These are phyloP conservation scores for Fusarium decemcellulare DNA, from an alignment of 2,329 filamentous ascomycete species.

Conservation along the genomic window DNA sequence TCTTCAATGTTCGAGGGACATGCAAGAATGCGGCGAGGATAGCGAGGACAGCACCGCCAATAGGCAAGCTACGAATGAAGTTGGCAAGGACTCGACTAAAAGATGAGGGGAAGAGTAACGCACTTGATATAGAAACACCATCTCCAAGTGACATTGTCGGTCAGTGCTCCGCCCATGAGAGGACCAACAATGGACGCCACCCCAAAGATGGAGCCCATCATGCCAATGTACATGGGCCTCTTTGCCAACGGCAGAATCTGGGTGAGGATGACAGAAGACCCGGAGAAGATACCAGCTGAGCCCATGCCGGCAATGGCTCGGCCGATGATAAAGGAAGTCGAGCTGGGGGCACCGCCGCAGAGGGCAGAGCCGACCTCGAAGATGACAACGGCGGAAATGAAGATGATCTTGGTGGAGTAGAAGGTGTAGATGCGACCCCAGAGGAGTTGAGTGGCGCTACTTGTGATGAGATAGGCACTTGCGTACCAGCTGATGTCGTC, in stretches of 20 bases:
- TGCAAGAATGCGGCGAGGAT: slow-evolving; percentile 61
- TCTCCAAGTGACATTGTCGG: slow-evolving; percentile 32
- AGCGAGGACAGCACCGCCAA: slow-evolving; percentile 58
- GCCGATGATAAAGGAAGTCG: slow-evolving; percentile 54
- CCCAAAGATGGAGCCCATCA: slow-evolving; percentile 59
- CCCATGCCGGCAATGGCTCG: slow-evolving; percentile 56
- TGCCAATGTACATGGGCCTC: slow-evolving; percentile 28
- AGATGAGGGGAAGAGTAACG: not conserved
- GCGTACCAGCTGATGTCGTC: slow-evolving; percentile 59
- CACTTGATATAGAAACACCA: slow-evolving; percentile 38
- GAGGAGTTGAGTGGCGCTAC: slow-evolving; percentile 43
- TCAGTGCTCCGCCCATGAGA: slow-evolving; percentile 28
- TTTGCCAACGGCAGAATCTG: slow-evolving; percentile 22
- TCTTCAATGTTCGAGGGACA: slow-evolving; percentile 50
- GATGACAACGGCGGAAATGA: slow-evolving; percentile 40
- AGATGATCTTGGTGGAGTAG: slow-evolving; percentile 47
- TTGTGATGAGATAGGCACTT: slow-evolving; percentile 46
- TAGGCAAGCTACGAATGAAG: slow-evolving; percentile 49
- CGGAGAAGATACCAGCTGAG: slow-evolving; percentile 53
- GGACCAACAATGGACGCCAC: slow-evolving; percentile 51
- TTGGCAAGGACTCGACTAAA: not conserved
- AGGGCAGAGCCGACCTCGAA: slow-evolving; percentile 46
- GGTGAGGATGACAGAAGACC: slow-evolving; percentile 40
- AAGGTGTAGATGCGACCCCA: slow-evolving; percentile 49
- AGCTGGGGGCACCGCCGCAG: slow-evolving; percentile 46